A percentile compares a stretch with the other conserved stretches of the same genome.
Conservation (phyloP, 73 alveolate species). For the Stentor coeruleus region DNA sequence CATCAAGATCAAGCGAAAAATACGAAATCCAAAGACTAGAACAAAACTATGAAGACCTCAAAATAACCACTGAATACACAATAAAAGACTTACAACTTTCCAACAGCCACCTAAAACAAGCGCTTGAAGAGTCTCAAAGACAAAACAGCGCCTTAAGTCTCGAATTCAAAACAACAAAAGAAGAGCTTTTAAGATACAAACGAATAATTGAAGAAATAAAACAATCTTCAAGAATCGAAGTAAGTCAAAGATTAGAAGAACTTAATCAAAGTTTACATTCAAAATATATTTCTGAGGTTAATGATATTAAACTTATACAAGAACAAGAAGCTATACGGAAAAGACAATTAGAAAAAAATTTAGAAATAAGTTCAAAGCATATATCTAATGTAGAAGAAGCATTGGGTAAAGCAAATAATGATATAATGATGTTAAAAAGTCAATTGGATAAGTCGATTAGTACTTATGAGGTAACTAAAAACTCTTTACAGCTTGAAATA, state of each 20-base stretch:
- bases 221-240: background rate
- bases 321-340: background rate
- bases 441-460: background rate
- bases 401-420: background rate
- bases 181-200: background rate
- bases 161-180: background rate
- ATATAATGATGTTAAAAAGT: too few relatives aligned
- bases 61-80: background rate
- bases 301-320: background rate
- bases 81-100: background rate
- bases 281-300: background rate
- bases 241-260: background rate
- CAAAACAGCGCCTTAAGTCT: background rate
- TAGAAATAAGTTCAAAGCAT: background rate
- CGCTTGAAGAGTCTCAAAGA: background rate
- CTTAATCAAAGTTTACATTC: background rate
- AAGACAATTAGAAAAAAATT: constrained; percentile 12
- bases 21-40: too few relatives aligned
- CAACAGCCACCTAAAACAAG: background rate
- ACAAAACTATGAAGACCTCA: too few relatives aligned
- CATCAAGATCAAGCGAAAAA: background rate
- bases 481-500: background rate
- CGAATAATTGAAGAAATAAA: background rate
- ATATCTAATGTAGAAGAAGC: background rate
- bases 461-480: background rate